Base-by-base conservation (phyloP, 2,329 filamentous ascomycete species). In the Alternaria atra region DNA sequence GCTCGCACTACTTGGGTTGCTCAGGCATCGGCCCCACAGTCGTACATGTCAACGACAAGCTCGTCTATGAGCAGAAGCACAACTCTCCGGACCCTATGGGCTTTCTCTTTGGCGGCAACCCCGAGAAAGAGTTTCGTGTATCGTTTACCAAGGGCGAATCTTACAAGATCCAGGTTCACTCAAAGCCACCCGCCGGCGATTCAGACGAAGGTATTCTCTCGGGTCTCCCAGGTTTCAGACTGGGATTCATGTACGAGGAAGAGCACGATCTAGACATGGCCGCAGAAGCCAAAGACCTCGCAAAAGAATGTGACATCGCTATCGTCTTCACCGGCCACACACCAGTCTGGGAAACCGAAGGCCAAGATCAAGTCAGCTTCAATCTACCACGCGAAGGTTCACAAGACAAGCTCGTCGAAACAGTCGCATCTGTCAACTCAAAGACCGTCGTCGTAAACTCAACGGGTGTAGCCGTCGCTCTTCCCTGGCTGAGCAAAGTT, bases 361-460 rank as follows among this genome's bases (percentile, higher is more conserved):
- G 90, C 32, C 83, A 86, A 39, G 90, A 91, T 72, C 84, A 89
- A 47, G 80, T 83, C 57, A 82, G 58, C 37, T 77, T 77, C 56
- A 87, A 87, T 63, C 79, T 90, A 5, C 87, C 87, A 6, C 72
- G 71, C 13, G 35, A 85, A 81, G 44, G 85, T 80, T 73, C 72
- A 1, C 86, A 89, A 68, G 89, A 91, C 71, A 84, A 85, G 37
- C 83, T 92, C 5, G 91, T 94, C 68, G 75, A 83, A 12, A 86
- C 87, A 1, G 87, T 94, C 0, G 82, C 88, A 5, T 83, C 83
- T 0, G 89, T 84, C 0, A 93, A 94, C 75, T 82, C 88, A 4
- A 89, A 89, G 56, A 89, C 90, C 1, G 87, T 88, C 1, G 87
- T 95, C 2, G 89, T 94, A 2, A 88, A 92, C 73, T 91, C 94